Conservation (phyloP, 768 basidiomycete genomes). For the Tricholoma hemisulphureum region DNA sequence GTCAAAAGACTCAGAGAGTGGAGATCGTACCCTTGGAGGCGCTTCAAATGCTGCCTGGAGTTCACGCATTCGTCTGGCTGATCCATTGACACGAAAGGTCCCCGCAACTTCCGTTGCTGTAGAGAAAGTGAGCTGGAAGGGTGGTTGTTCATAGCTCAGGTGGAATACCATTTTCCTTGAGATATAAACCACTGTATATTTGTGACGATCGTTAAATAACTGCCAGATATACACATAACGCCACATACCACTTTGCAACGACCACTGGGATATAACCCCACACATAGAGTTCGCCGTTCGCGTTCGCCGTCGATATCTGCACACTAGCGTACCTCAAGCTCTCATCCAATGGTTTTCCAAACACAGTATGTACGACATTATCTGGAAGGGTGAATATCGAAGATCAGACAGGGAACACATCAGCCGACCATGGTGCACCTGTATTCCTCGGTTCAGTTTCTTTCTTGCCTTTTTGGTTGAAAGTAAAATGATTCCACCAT, state of each 20-base stretch:
- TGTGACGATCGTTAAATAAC: background rate
- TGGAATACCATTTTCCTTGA: slow-evolving; percentile 84
- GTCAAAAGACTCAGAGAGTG: background rate
- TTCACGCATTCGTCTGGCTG: slow-evolving; percentile 92
- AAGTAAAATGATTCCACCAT: slow-evolving; percentile 81
- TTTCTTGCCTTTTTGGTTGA: slow-evolving; percentile 61
- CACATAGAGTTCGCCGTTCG: slow-evolving; percentile 79
- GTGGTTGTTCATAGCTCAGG: background rate
- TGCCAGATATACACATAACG: slow-evolving; percentile 13
- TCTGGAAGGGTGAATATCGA: slow-evolving; percentile 1
- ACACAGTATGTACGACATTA: slow-evolving; percentile 46
- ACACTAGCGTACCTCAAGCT: slow-evolving; percentile 86
- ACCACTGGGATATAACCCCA: slow-evolving; percentile 97
- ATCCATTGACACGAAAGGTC: slow-evolving; percentile 95
- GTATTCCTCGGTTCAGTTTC: slow-evolving; percentile 40
- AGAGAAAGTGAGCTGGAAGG: slow-evolving; percentile 4
- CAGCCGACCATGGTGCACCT: slow-evolving; percentile 33
- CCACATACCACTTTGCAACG: slow-evolving; percentile 89
- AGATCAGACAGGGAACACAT: background rate
- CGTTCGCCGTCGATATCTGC: slow-evolving; percentile 87
- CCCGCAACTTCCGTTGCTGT: slow-evolving; percentile 88
- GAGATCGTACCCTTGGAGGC: slow-evolving; percentile 69
- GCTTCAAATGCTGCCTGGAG: slow-evolving; percentile 88
- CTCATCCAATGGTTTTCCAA: slow-evolving; percentile 82
- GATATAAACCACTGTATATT: slow-evolving; percentile 71